These are phyloP conservation scores for Paraphoma sp. DNA, from an alignment of 2,329 filamentous ascomycete genomes.

Conservation along the genomic window DNA sequence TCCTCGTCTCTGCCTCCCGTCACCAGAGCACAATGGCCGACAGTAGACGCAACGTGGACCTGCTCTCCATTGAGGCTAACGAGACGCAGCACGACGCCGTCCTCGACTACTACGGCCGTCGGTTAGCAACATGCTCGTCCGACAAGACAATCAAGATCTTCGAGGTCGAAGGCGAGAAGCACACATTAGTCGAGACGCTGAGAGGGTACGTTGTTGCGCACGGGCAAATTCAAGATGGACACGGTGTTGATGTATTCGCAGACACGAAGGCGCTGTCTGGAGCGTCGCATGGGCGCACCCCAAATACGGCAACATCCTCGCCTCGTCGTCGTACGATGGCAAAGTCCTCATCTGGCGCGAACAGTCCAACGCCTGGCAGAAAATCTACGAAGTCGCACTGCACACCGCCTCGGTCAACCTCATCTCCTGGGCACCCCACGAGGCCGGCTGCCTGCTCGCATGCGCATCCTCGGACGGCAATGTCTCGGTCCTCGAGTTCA, in stretches of 20 bases:
- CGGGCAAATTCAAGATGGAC: not conserved
- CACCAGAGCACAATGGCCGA: constrained; percentile 18
- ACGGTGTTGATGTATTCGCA: constrained; percentile 48
- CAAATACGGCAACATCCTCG: constrained; percentile 97
- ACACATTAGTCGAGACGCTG: constrained; percentile 88
- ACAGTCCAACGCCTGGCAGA: constrained; percentile 67
- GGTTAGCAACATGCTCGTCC: constrained; percentile 95
- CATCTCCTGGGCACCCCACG: constrained; percentile 96
- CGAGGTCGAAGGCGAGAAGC: constrained; percentile 91
- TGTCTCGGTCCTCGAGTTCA: constrained; percentile 94
- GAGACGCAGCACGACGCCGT: constrained; percentile 87
- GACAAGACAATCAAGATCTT: constrained; percentile 99
- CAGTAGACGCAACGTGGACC: constrained; percentile 20
- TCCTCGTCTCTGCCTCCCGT: not conserved
- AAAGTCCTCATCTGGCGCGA: constrained; percentile 99
- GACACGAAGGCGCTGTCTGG: constrained; percentile 97
- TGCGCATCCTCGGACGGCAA: constrained; percentile 94
- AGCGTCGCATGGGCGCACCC: constrained; percentile 95
- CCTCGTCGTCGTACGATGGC: constrained; percentile 93
- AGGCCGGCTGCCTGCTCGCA: constrained; percentile 91
- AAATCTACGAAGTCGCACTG: constrained; percentile 89
- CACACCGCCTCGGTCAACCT: constrained; percentile 98
- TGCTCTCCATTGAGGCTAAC: constrained; percentile 42
- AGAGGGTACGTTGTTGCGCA: constrained; percentile 72
- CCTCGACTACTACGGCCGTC: constrained; percentile 96